Base-by-base conservation (phyloP, 805 yeast species). In the Sugiyamaella smithiae region DNA sequence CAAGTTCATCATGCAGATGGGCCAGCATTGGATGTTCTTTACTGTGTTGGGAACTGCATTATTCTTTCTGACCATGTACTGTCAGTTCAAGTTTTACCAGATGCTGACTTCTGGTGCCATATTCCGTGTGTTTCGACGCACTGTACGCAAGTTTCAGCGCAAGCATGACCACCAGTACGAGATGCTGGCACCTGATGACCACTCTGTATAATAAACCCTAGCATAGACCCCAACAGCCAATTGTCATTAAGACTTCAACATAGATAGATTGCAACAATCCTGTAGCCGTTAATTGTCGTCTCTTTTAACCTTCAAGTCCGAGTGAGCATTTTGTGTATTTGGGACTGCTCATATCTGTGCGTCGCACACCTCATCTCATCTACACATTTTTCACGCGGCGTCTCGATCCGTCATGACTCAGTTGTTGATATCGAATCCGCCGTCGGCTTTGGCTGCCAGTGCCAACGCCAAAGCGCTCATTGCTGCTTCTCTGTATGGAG, bases 11-110 rank as follows among this genome's bases (percentile, higher is more conserved):
- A 81, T 85, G 60, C 69, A 78, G 9, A 67, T 88, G 66, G 87
- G 85, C 16, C 74, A 78, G 55, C 96, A 89, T 66, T 78, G 88
- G 52, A 75, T 80, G 9, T 67, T 83, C 28, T 83, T 89, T 17
- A 86, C 88, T 1, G 61, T 84, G 36, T 77, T 77, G 12, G 95
- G 96, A 12, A 45, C 44, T 17, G 32, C 19, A 7, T 50, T 14
- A 47, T 49, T 40, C 50, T 56, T 80, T 78, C 75, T 24, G 25
- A 12, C 35, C 20, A 20, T 45, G 24, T 45, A 45, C 19, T 16
- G 45, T 12, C 56, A 53, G 42, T 40, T 45, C 35, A 46, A 40
- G 41, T 46, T 50, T 22, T 53, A 53, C 44, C 52, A 46, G 44
- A 20, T 45, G 32, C 38, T 51, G 26, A 25, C 41, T 1, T 51